A percentile compares a stretch with the other conserved stretches of the same genome.
These are phyloP conservation scores for Blastomyces silverae DNA, from an alignment of 2,329 filamentous ascomycete species.

Conservation along the genomic window DNA sequence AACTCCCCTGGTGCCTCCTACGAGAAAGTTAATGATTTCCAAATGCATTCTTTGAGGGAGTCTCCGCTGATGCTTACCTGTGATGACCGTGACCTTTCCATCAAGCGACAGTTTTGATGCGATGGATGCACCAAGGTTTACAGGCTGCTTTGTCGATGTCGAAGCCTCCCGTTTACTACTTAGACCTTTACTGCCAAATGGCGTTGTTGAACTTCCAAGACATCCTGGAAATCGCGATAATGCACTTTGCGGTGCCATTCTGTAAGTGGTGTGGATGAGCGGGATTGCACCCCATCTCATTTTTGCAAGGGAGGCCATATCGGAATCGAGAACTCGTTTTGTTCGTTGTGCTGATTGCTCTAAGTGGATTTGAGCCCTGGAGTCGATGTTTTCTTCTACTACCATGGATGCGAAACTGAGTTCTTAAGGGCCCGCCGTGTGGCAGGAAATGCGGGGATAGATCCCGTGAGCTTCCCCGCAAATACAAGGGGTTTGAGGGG, in stretches of 20 bases:
- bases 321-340: not conserved
- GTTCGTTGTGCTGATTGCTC: not conserved
- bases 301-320: conserved; percentile 2
- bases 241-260: not conserved
- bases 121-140: conserved; percentile 2
- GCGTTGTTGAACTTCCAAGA: not conserved
- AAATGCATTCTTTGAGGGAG: not conserved
- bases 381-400: not conserved
- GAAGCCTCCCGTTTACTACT: conserved; percentile 2
- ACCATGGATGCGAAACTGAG: not conserved
- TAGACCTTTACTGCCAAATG: not conserved
- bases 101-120: conserved; percentile 7
- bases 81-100: conserved; percentile 1
- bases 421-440: not conserved
- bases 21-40: not conserved
- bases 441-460: not conserved
- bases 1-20: conserved; percentile 10
- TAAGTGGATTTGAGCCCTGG: not conserved
- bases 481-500: not conserved
- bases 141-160: not conserved
- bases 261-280: not conserved
- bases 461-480: not conserved
- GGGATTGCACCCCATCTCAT: not conserved
- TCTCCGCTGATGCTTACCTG: not conserved
- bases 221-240: not conserved